These are phyloP conservation scores for Rhododendron williamsianum DNA, from an alignment of 148 eudicot species.

Conservation along the genomic window DNA sequence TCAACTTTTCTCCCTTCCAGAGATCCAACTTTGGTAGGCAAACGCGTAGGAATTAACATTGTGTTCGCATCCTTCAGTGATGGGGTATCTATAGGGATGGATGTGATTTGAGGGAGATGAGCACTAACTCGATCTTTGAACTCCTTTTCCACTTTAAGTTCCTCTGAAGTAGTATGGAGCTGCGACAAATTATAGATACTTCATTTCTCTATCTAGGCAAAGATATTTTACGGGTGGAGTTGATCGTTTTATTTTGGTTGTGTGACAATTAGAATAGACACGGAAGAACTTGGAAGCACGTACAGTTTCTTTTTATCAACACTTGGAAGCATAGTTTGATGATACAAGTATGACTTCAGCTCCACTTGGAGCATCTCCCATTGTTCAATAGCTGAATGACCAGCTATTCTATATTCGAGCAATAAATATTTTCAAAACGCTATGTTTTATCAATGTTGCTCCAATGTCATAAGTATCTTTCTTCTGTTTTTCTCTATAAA, in stretches of 20 bases:
- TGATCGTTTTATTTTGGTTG: neutral
- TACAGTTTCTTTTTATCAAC: too few relatives aligned
- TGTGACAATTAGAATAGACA: neutral
- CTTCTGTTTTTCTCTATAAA: neutral
- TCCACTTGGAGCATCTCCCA: neutral
- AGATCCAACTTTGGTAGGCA: conserved; percentile 5
- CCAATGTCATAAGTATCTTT: neutral
- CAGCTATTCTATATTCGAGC: neutral
- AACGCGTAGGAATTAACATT: conserved; percentile 2
- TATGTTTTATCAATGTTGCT: neutral
- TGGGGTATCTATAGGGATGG: conserved; percentile 12
- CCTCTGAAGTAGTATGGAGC: conserved; percentile 23
- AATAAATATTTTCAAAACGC: neutral
- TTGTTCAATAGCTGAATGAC: neutral
- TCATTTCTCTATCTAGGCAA: neutral
- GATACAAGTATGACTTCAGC: neutral
- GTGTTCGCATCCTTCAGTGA: conserved; percentile 11
- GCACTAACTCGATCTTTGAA: conserved; percentile 5
- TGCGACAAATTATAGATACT: neutral
- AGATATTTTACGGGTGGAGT: neutral
- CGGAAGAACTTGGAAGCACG: neutral
- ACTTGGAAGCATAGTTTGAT: neutral
- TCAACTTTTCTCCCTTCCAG: conserved; percentile 17
- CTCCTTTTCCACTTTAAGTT: conserved; percentile 20
- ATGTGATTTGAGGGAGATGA: conserved; percentile 9